Evolutionary conservation across 768 basidiomycete species (phyloP), one percentile per base, ranked within the genome.

Genomic region (Gymnopilus junonius): DNA sequence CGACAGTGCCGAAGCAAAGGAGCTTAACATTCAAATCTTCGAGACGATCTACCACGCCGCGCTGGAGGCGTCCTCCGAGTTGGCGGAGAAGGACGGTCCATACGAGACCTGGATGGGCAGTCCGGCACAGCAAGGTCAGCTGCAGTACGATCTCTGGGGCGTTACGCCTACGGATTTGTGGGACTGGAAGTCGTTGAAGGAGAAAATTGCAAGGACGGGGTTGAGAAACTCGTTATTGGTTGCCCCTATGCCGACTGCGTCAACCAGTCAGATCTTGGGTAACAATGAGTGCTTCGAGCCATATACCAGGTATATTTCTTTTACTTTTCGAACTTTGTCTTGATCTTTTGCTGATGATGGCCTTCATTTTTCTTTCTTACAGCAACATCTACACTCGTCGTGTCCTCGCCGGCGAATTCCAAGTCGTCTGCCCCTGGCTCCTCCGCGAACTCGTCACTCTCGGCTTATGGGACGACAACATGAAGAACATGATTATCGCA

Each of bases 261-360:
- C 95, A 23, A 99, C 97, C 2, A 95, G 93, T 76, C 97, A 99
- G 79, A 99, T 99, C 70, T 84, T 99, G 55, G 97, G 97, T 43
- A 92, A 92, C 83, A 99, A 99, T 76, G 97, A 99, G 71, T 99
- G 97, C 78, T 99, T 99, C 76, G 97, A 99, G 79, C 95, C 97
- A 1, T 99, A 99, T 77, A 99, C 97, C 0, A 93, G 89, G 90
- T 91, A 66, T 48, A 83, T n/a, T 39, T 20, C 35, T 0, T 31
- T 25, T 8, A 37, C 6, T 37, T 59, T 53, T 8, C 32, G n/a
- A 15, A 11, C 12, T 20, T 59, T 27, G 3, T 42, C 20, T 2
- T 73, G 37, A 72, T 25, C 6, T 39, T 37, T n/a, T 55, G 55
- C 39, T 53, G 58, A 54, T n/a, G n/a, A n/a, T n/a, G n/a, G n/a